Base-by-base conservation (phyloP, 495 filamentous ascomycete species). In the Cladorrhinum samala region DNA sequence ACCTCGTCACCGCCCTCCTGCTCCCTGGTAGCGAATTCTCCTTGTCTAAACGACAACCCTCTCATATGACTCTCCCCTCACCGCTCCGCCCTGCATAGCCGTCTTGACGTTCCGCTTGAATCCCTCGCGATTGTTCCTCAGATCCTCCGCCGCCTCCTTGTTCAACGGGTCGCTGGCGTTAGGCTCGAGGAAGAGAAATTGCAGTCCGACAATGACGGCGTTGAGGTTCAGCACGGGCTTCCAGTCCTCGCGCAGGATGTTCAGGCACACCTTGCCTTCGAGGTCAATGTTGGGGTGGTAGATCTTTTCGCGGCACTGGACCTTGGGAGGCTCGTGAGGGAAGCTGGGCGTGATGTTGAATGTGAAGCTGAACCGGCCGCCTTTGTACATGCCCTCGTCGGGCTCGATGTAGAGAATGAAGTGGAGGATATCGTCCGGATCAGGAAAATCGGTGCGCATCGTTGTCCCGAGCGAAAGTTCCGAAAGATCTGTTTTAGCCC, bases 251-350 rank as follows among this genome's bases (percentile, higher is more conserved):
- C 93, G 76, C 62, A 98, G 71, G 54, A 98, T 97, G 66, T 98
- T 98, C 60, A 98, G 69, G 74, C 93, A 98, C 13, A 98, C 90
- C 64, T 98, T 98, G 37, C 93, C 93, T 63, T 98, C 93, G 45
- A 95, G 77, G 66, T 98, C 93, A 68, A 98, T 97, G 69, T 98
- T 98, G 9, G 93, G 93, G 63, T 98, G 93, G 72, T 98, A 98
- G 60, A 97, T 96, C 77, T 96, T 98, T 69, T 98, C 88, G 50
- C 85, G 88, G 71, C 93, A 97, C 67, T 91, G 95, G 60, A 98
- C 94, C 72, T 97, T 97, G 1, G 93, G 93, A 53, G 93, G 91
- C 67, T 97, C 93, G 69, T 97, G 94, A 8, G 93, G 93, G 75
- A 95, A 98, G 73, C 87, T 90, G 61, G 91, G 88, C 65, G 88